phyloP scores from a whole-genome alignment of 1,284 basidiomycete species.

The Cryptococcus sp. region DNA sequence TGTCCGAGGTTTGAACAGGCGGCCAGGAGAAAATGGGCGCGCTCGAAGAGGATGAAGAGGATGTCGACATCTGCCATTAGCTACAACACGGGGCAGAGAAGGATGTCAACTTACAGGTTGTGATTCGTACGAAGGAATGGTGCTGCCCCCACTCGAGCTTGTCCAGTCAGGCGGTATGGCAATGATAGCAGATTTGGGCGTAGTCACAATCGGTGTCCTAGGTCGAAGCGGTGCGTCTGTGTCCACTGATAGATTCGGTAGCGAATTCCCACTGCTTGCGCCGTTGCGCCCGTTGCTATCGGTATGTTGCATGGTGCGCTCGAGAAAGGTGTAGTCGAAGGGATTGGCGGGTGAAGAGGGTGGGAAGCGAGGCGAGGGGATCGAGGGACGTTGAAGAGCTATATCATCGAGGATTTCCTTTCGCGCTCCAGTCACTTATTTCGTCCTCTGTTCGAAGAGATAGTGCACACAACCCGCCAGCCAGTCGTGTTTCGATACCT shows the following conservation, averaged over 20 bases:
- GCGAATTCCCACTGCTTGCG: no score
- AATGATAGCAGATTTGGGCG: background rate
- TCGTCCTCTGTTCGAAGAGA: no score
- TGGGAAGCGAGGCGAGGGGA: no score
- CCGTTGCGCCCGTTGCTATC: no score
- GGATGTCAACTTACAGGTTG: background rate
- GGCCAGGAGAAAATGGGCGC: constrained; percentile 28
- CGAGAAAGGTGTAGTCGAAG: no score
- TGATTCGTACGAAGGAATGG: background rate
- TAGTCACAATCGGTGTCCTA: background rate
- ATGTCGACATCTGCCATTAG: constrained; percentile 24
- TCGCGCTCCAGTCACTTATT: no score
- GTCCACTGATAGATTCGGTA: background rate
- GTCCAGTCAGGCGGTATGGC: background rate
- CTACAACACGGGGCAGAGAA: background rate
- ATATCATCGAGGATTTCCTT: no score
- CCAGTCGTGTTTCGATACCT: no score
- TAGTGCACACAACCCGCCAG: no score
- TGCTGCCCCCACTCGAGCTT: background rate
- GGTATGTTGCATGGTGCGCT: no score
- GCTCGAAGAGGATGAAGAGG: constrained; percentile 33
- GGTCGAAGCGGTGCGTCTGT: background rate
- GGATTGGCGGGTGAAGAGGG: no score
- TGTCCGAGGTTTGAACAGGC: background rate
- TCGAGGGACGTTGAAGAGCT: no score